Evolutionary conservation across 2,329 filamentous ascomycete genomes (phyloP).

Genomic region (Pseudocercospora crystallina): DNA sequence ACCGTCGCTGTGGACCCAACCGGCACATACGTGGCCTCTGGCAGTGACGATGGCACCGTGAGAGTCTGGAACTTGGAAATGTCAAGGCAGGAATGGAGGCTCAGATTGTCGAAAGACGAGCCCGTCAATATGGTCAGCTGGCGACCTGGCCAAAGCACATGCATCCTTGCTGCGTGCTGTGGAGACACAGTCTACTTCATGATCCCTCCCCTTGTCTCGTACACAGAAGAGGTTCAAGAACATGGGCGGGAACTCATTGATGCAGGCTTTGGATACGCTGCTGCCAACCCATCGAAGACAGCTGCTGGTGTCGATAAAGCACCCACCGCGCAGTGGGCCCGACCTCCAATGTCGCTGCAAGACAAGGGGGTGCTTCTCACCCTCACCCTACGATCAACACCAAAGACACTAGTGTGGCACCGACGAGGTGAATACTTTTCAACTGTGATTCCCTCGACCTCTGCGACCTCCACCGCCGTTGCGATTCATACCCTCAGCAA

Average conservation of each 20-base stretch:
- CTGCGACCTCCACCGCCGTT: slow-evolving; percentile 67
- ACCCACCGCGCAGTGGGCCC: slow-evolving; percentile 76
- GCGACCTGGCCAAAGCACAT: slow-evolving; percentile 78
- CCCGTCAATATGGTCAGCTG: slow-evolving; percentile 85
- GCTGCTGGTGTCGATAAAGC: slow-evolving; percentile 63
- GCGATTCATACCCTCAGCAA: slow-evolving; percentile 94
- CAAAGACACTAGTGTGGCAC: slow-evolving; percentile 93
- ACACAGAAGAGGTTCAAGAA: slow-evolving; percentile 56
- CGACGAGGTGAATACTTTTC: slow-evolving; percentile 90
- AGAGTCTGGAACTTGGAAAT: slow-evolving; percentile 86
- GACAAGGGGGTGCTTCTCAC: slow-evolving; percentile 77
- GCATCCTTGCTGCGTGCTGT: slow-evolving; percentile 78
- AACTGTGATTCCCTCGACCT: slow-evolving; percentile 79
- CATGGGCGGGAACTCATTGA: slow-evolving; percentile 75
- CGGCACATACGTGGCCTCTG: slow-evolving; percentile 82
- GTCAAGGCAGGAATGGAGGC: slow-evolving; percentile 83
- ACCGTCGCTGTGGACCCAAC: slow-evolving; percentile 81
- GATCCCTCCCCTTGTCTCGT: slow-evolving; percentile 51
- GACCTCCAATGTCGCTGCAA: slow-evolving; percentile 71
- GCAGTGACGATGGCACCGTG: slow-evolving; percentile 90
- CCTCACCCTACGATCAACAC: slow-evolving; percentile 63
- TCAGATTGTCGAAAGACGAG: slow-evolving; percentile 72
- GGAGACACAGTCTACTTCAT: slow-evolving; percentile 86
- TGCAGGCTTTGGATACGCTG: slow-evolving; percentile 90
- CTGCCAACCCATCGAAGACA: slow-evolving; percentile 57